phyloP scores from a whole-genome alignment of 2,329 filamentous ascomycete species.

The Scorias spongiosa region DNA sequence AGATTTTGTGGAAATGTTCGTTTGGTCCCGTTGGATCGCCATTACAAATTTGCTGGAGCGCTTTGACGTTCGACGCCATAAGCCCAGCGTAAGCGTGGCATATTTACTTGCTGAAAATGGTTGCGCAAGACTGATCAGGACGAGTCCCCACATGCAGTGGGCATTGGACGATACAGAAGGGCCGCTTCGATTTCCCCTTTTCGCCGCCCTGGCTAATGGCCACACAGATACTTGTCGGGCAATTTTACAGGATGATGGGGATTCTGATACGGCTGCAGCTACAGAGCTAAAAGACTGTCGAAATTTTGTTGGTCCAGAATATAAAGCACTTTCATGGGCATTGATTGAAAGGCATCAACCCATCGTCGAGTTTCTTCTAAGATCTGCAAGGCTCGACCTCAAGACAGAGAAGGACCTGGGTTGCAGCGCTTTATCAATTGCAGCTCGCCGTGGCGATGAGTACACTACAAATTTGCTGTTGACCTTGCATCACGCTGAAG shows the following conservation, averaged over 20 bases:
- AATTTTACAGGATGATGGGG: not conserved
- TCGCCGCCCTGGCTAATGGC: not conserved
- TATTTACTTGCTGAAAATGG: not conserved
- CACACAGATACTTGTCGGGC: not conserved
- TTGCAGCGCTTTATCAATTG: conserved; percentile 1
- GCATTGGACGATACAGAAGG: not conserved
- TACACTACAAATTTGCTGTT: conserved; percentile 10
- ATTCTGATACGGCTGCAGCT: not conserved
- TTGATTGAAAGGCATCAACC: conserved; percentile 4
- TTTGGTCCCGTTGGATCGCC: not conserved
- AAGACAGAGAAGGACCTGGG: conserved; percentile 4
- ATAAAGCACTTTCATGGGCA: conserved; percentile 1
- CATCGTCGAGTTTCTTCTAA: no score
- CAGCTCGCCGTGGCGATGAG: not conserved
- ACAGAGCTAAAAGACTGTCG: not conserved
- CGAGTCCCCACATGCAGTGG: no score
- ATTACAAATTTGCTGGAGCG: not conserved
- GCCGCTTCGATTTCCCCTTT: not conserved
- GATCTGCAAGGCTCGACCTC: conserved; percentile 2
- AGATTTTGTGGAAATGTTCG: conserved; percentile 10
- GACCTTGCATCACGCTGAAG: conserved; percentile 8
- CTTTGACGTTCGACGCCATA: not conserved
- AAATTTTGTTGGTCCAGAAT: not conserved
- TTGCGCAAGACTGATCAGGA: not conserved
- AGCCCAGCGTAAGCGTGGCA: not conserved